phyloP scores from a whole-genome alignment of 2,329 filamentous ascomycete species.

The Exserohilum rostratum region DNA sequence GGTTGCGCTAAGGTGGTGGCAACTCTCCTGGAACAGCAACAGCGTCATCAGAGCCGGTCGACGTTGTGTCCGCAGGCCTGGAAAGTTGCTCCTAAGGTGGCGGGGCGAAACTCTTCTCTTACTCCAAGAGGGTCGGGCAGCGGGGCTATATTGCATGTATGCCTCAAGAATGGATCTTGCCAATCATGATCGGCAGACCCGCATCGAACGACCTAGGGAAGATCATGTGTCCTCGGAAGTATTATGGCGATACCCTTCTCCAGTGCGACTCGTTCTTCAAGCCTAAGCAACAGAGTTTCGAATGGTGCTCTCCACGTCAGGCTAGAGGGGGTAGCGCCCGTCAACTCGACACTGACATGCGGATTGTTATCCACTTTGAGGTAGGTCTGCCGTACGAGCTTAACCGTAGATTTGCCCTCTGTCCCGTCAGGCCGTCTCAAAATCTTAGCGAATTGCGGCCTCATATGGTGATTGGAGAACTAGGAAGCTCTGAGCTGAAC shows the following conservation, averaged over 20 bases:
- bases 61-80: no score
- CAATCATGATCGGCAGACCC: constrained; percentile 13
- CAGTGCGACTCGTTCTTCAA: background rate
- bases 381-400: constrained; percentile 3
- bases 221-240: constrained; percentile 1
- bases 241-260: background rate
- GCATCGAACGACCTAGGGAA: background rate
- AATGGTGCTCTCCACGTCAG: constrained; percentile 1
- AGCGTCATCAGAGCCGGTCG: no score
- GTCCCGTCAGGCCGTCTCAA: background rate
- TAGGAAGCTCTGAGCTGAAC: background rate
- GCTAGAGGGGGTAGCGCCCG: constrained; percentile 2
- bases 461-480: constrained; percentile 2
- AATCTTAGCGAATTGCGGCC: background rate
- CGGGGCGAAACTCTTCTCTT: background rate
- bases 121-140: background rate
- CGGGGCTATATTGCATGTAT: background rate
- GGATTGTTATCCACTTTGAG: background rate
- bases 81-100: background rate
- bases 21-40: background rate
- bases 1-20: background rate
- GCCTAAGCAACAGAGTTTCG: background rate
- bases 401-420: constrained; percentile 2
- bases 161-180: background rate
- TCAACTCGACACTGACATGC: background rate